These are phyloP conservation scores for Stephania cephalantha DNA, from an alignment of 164 flowering plant genomes.

Conservation along the genomic window DNA sequence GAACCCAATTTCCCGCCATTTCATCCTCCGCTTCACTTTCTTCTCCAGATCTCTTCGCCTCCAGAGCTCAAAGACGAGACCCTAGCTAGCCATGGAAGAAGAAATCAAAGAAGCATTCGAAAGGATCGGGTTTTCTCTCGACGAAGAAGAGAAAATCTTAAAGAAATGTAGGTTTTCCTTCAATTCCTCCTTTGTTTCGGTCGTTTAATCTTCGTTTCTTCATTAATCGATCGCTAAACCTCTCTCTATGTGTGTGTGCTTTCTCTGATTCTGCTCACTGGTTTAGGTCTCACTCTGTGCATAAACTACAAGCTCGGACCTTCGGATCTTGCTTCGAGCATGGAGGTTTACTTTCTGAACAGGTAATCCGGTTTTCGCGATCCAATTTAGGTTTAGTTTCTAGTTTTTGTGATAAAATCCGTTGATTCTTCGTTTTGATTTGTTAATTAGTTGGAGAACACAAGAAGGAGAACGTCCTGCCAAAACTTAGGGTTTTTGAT, in stretches of 20 bases:
- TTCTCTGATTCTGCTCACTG: neutral
- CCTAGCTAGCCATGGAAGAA: constrained; percentile 55
- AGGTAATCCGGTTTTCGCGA: constrained; percentile 30
- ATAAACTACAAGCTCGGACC: constrained; percentile 72
- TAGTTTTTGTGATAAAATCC: neutral
- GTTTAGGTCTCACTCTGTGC: constrained; percentile 69
- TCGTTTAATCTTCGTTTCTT: neutral
- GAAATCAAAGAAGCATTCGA: constrained; percentile 71
- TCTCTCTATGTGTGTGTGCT: neutral
- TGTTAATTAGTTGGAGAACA: neutral
- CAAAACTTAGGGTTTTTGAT: neutral
- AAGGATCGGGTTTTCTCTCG: constrained; percentile 51
- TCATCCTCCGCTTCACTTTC: neutral
- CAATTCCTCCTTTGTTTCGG: neutral
- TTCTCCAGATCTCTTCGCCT: neutral
- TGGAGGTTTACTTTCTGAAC: constrained; percentile 87
- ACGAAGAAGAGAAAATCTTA: constrained; percentile 56
- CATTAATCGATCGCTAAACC: neutral
- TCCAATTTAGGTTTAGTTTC: neutral
- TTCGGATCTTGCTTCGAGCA: constrained; percentile 82
- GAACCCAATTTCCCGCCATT: constrained; percentile 21
- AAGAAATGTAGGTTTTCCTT: constrained; percentile 49
- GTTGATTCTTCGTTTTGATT: neutral
- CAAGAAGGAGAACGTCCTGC: neutral
- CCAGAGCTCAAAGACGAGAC: constrained; percentile 4